Conservation (phyloP, 202 grass and related monocot genomes). For the Dendrocalamus latiflorus region DNA sequence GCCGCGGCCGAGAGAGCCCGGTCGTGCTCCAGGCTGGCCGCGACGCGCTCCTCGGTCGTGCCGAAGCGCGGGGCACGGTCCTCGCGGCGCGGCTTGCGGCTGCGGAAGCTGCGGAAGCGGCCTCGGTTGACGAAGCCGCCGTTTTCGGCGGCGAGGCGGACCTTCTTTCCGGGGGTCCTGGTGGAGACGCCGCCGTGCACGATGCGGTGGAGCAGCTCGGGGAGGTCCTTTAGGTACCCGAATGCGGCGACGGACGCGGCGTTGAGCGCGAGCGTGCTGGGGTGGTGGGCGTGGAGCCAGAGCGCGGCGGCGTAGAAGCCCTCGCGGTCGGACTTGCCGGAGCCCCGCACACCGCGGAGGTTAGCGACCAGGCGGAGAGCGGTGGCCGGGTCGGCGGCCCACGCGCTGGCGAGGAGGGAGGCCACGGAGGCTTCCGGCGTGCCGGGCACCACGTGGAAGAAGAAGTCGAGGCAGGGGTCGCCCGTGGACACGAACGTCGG, state of each 20-base stretch:
- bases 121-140: neutral
- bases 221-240: conserved; percentile 92
- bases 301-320: conserved; percentile 74
- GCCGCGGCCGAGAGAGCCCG: conserved; percentile 19
- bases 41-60: too few species aligned
- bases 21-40: conserved; percentile 39
- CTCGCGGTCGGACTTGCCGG: conserved; percentile 81
- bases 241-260: conserved; percentile 34
- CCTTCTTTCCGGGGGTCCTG: conserved; percentile 5
- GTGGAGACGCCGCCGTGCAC: conserved; percentile 43
- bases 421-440: conserved; percentile 8
- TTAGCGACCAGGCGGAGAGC: conserved; percentile 65
- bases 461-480: conserved; percentile 78
- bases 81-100: neutral
- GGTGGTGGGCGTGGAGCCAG: conserved; percentile 65
- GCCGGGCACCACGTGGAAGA: conserved; percentile 62
- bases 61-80: too few species aligned
- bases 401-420: conserved; percentile 45
- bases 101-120: neutral
- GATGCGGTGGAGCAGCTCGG: conserved; percentile 82
- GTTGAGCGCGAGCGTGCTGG: conserved; percentile 21
- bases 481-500: conserved; percentile 57
- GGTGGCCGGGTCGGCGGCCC: conserved; percentile 40
- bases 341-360: conserved; percentile 67
- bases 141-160: conserved; percentile 3